Conservation (phyloP, 2,329 filamentous ascomycete species). For the Metarhizium anisopliae region DNA sequence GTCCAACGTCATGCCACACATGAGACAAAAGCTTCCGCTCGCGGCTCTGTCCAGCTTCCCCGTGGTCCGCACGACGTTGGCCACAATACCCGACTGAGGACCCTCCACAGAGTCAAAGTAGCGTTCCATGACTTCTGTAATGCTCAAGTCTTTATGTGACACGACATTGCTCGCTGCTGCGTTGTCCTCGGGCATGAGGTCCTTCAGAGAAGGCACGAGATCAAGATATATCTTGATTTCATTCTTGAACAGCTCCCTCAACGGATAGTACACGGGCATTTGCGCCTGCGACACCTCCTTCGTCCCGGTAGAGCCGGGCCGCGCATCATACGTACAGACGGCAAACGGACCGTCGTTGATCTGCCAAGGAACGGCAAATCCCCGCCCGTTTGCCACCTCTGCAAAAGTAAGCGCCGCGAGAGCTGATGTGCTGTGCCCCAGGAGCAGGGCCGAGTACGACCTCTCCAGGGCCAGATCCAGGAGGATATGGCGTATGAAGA, state of each 20-base stretch:
- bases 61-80: slow-evolving; percentile 91
- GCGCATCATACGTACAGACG: slow-evolving; percentile 19
- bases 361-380: slow-evolving; percentile 73
- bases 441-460: slow-evolving; percentile 61
- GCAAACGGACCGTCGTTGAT: slow-evolving; percentile 61
- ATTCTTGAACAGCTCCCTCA: slow-evolving; percentile 76
- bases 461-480: slow-evolving; percentile 51
- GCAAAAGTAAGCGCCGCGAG: slow-evolving; percentile 79
- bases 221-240: slow-evolving; percentile 64
- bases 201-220: slow-evolving; percentile 42
- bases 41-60: slow-evolving; percentile 58
- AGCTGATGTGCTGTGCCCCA: slow-evolving; percentile 79
- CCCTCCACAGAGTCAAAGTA: slow-evolving; percentile 79
- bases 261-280: slow-evolving; percentile 60
- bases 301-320: slow-evolving; percentile 12
- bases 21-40: slow-evolving; percentile 41
- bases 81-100: slow-evolving; percentile 82
- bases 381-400: slow-evolving; percentile 85
- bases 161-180: slow-evolving; percentile 31
- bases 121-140: slow-evolving; percentile 80
- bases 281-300: slow-evolving; percentile 12
- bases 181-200: slow-evolving; percentile 33
- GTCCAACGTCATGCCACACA: slow-evolving; percentile 63
- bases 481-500: slow-evolving; percentile 65
- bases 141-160: slow-evolving; percentile 70